Base-by-base conservation (phyloP, 2,329 filamentous ascomycete genomes). In the Ramularia endophylla region DNA sequence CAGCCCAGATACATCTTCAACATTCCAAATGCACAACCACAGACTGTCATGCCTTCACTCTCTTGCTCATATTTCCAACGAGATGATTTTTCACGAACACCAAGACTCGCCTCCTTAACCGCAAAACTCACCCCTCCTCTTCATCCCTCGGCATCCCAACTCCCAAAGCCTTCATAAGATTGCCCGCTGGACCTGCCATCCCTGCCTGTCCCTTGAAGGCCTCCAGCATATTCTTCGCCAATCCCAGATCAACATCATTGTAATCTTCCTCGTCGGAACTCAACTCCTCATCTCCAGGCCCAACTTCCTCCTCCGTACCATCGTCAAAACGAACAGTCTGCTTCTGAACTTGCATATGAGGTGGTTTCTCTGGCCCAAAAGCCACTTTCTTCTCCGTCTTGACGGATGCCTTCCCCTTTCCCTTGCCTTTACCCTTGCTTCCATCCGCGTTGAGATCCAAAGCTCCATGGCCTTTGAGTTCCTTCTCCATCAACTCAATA, bases 181-280 rank as follows among this genome's bases (percentile, higher is more conserved):
- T 97, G 1, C 89, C 81, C 2, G 85, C 85, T 1, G 92, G 92
- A 0, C 92, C 92, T 22, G 87, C 74, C 70, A 84, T 78, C 9
- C 92, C 92, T 13, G 73, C 87, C 62, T 97, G 90, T 12, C 85
- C 83, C 59, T 94, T 94, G 65, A 98, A 89, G 55, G 87, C 90
- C 62, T 95, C 87, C 1, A 98, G 71, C 40, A 98, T 71, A 57
- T 97, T 97, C 62, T 85, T 87, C 13, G 86, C 88, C 17, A 98
- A 71, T 47, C 92, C 90, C 53, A 88, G 85, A 59, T 97, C 86
- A 19, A 92, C 78, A 48, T 88, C 74, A 4, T 92, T 75, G 39
- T 83, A 80, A 0, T 77, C 51, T 6, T 34, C 32, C 7, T 34
- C 32, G 5, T 71, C 70, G 7, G 57, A 75, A 28, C 52, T 57